These are phyloP conservation scores for Podospora fimiseda DNA, from an alignment of 495 filamentous ascomycete species.

Conservation along the genomic window DNA sequence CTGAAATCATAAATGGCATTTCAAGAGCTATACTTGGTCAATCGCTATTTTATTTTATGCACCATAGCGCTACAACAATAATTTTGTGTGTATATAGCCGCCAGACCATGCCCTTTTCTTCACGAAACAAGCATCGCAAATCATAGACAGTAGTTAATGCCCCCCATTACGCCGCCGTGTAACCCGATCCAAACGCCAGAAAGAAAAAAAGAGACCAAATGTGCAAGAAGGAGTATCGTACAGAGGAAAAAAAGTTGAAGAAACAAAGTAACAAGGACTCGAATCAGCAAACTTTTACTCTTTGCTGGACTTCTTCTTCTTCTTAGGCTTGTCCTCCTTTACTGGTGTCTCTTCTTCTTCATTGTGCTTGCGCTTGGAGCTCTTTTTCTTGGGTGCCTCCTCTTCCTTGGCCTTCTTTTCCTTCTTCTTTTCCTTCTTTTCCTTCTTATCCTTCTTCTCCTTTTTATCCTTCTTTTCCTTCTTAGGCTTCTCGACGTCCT, in stretches of 20 bases:
- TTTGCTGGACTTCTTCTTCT: slow-evolving; percentile 44
- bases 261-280: slow-evolving; percentile 19
- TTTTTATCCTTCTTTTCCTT: slow-evolving; percentile 28
- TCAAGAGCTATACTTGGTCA: background rate
- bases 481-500: slow-evolving; percentile 6
- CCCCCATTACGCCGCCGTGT: slow-evolving; percentile 21
- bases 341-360: slow-evolving; percentile 25
- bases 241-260: slow-evolving; percentile 20
- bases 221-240: slow-evolving; percentile 32
- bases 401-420: slow-evolving; percentile 19
- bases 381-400: slow-evolving; percentile 26
- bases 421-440: slow-evolving; percentile 38
- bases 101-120: slow-evolving; percentile 13
- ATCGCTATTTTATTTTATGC: slow-evolving; percentile 4
- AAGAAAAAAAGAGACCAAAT: slow-evolving; percentile 13
- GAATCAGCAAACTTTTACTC: slow-evolving; percentile 11
- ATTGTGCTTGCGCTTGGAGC: slow-evolving; percentile 39
- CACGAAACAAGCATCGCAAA: slow-evolving; percentile 12
- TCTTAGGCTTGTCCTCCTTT: slow-evolving; percentile 36
- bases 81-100: slow-evolving; percentile 2
- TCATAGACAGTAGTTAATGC: slow-evolving; percentile 16
- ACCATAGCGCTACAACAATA: slow-evolving; percentile 1
- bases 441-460: slow-evolving; percentile 13
- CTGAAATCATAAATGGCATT: no score
- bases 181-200: slow-evolving; percentile 30